Percentiles rank a stretch among this genome's conserved stretches.
These are phyloP conservation scores for Sophora flavescens DNA, from an alignment of 306 rosid genomes.

Conservation along the genomic window DNA sequence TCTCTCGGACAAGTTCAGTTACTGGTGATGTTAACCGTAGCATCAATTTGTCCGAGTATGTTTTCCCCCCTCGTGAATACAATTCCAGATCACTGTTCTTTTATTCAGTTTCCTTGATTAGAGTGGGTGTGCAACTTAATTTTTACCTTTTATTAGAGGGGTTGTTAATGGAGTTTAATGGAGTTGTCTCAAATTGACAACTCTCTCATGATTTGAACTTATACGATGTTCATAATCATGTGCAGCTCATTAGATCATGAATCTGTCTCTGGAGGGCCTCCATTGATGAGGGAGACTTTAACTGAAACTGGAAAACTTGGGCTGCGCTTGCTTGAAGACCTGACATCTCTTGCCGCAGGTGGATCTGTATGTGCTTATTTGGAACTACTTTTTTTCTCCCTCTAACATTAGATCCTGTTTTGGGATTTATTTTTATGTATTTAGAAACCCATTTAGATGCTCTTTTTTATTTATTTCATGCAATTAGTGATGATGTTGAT, in stretches of 20 bases:
- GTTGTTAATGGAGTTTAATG: constrained; percentile 16
- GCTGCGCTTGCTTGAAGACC: constrained; percentile 93
- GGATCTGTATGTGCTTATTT: constrained; percentile 96
- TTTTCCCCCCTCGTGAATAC: constrained; percentile 26
- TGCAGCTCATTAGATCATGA: constrained; percentile 75
- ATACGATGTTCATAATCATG: constrained; percentile 42
- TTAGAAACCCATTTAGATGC: constrained; percentile 36
- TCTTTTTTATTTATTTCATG: constrained; percentile 32
- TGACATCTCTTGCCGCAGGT: constrained; percentile 99
- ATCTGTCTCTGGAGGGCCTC: constrained; percentile 63
- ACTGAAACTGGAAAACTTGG: constrained; percentile 91
- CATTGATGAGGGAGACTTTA: constrained; percentile 71
- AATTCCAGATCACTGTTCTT: constrained; percentile 33
- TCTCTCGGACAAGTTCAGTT: constrained; percentile 78
- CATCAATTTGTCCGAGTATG: constrained; percentile 83
- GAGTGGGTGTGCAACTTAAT: neutral
- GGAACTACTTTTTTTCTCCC: constrained; percentile 46
- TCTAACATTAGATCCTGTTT: constrained; percentile 33
- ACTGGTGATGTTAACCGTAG: constrained; percentile 81
- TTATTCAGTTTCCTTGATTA: constrained; percentile 22
- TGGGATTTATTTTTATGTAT: constrained; percentile 39
- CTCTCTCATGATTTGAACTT: constrained; percentile 25
- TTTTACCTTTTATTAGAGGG: constrained; percentile 25
- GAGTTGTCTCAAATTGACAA: constrained; percentile 40
- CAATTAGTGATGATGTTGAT: constrained; percentile 39